These are phyloP conservation scores for Rhipidocladum racemiflorum DNA, from an alignment of 176 grass and related monocot genomes.

Conservation along the genomic window DNA sequence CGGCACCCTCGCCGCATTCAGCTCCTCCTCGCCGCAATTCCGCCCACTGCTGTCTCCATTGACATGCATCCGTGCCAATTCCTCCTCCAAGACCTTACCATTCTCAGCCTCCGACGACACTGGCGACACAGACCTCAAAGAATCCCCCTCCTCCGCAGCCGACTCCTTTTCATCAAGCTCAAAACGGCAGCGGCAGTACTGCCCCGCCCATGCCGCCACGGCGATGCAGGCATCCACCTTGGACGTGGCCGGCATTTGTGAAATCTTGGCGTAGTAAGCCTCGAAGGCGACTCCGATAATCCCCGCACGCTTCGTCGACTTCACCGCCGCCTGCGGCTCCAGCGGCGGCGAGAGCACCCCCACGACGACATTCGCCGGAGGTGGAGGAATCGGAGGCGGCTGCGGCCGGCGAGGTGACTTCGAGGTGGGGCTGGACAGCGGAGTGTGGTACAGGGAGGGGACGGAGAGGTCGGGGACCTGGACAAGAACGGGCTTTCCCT, in stretches of 20 bases:
- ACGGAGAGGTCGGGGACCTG: conserved; percentile 83
- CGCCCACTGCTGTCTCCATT: conserved; percentile 30
- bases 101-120: conserved; percentile 54
- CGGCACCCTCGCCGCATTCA: conserved; percentile 61
- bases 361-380: conserved; percentile 38
- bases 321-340: conserved; percentile 84
- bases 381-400: conserved; percentile 44
- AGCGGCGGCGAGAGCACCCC: conserved; percentile 79
- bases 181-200: conserved; percentile 84
- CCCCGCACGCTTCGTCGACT: conserved; percentile 82
- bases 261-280: conserved; percentile 74
- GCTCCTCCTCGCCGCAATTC: conserved; percentile 39
- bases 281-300: conserved; percentile 80
- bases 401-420: conserved; percentile 57
- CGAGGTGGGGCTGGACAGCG: conserved; percentile 38
- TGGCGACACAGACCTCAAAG: conserved; percentile 32
- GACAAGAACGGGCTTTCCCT: conserved; percentile 77
- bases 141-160: conserved; percentile 25
- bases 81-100: conserved; percentile 45
- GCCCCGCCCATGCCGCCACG: conserved; percentile 64
- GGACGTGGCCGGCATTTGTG: conserved; percentile 75
- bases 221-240: conserved; percentile 89
- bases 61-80: conserved; percentile 25
- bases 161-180: conserved; percentile 59
- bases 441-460: conserved; percentile 82